Evolutionary conservation across 2,329 filamentous ascomycete species (phyloP).

Genomic region (Diplodia mutila): DNA sequence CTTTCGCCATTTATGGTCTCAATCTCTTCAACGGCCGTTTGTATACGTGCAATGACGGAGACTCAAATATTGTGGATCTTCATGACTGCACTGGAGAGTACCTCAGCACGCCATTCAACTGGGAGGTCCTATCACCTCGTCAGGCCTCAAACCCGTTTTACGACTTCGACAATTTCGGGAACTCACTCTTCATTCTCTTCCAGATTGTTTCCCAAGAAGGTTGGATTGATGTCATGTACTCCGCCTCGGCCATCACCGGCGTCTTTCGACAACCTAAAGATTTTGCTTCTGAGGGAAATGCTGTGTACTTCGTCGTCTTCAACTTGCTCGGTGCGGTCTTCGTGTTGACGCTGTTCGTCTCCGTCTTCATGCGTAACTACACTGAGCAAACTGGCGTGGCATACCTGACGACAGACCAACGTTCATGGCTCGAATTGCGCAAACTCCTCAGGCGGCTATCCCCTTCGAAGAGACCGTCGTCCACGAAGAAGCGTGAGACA

Average conservation of each 20-base stretch:
- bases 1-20: constrained; percentile 93
- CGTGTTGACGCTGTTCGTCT: constrained; percentile 94
- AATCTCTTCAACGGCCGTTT: constrained; percentile 90
- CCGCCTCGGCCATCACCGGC: constrained; percentile 79
- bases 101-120: constrained; percentile 74
- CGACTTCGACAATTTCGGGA: constrained; percentile 93
- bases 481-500: constrained; percentile 68
- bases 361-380: constrained; percentile 99
- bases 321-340: constrained; percentile 96
- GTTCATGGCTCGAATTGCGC: constrained; percentile 92
- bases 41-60: constrained; percentile 75
- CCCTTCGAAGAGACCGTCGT: constrained; percentile 88
- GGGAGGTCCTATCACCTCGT: constrained; percentile 82
- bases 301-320: constrained; percentile 93
- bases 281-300: constrained; percentile 77
- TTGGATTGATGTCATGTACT: constrained; percentile 92
- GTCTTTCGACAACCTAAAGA: constrained; percentile 71
- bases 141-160: constrained; percentile 81
- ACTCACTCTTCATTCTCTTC: constrained; percentile 93
- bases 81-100: constrained; percentile 85
- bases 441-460: constrained; percentile 92
- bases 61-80: constrained; percentile 61
- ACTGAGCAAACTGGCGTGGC: constrained; percentile 98
- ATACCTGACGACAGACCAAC: constrained; percentile 91
- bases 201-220: constrained; percentile 99